Evolutionary conservation across 2,329 filamentous ascomycete species (phyloP), one percentile per base, ranked within the genome.

Genomic region (Phialophora macrospora): DNA sequence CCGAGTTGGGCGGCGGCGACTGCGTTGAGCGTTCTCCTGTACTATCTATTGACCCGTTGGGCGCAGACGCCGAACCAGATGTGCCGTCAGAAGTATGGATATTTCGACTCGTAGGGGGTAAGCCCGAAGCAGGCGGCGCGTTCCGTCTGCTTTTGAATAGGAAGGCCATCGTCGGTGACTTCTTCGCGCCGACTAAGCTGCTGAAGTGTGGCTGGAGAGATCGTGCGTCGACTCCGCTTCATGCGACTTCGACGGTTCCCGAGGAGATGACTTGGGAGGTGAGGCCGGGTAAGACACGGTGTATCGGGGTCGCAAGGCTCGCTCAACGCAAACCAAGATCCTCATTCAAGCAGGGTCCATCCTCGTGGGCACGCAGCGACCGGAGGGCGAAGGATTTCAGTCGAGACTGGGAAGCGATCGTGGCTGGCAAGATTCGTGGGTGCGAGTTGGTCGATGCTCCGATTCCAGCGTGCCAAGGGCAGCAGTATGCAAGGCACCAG

Each of bases 101-200:
- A 65, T 86, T 84, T 73, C 85, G 80, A 24, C 82, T 81, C 59
- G 83, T 82, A n/a, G 83, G 77, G 52, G 85, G 84, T 34, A 86
- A 79, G 48, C 80, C 78, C 70, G 72, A 70, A n/a, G 63, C 48
- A 38, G 65, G 30, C 34, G 66, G 65, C 68, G 67, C 65, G 73
- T 89, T 87, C 77, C 90, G 88, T 75, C 86, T 85, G 79, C 91
- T 92, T 80, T 92, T 93, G 82, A 93, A 93, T 68, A 93, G 84
- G 78, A 93, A 93, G 71, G 90, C 88, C 90, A 93, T 93, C 32
- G 52, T 62, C 41, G 34, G 51, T 44, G 60, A 41, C 41, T 61
- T 58, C 49, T 49, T 34, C 28, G 20, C 48, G 26, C 20, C 17
- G 22, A n/a, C 20, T 9, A 32, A 20, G 28, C 17, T 55, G 52